Evolutionary conservation across 768 basidiomycete species (phyloP).

Genomic region (Omphalotus guepiniiformis): DNA sequence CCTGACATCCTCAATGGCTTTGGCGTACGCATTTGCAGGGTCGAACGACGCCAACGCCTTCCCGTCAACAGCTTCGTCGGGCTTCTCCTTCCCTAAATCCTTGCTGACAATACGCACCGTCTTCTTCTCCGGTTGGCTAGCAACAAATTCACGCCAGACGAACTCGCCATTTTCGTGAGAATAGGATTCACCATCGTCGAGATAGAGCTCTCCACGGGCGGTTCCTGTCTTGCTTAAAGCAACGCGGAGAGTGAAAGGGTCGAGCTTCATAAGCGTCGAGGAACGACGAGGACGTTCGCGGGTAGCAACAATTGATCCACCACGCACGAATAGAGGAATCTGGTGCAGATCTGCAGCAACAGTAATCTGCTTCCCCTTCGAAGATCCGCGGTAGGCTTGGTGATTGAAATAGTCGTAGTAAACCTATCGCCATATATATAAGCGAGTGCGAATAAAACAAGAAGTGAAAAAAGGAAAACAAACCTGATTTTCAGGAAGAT

Average conservation of each 20-base stretch:
- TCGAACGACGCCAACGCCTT: slow-evolving; percentile 47
- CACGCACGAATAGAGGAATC: slow-evolving; percentile 83
- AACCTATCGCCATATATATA: slow-evolving; percentile 41
- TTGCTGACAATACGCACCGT: slow-evolving; percentile 46
- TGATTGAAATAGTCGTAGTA: slow-evolving; percentile 93
- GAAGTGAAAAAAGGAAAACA: slow-evolving; percentile 8
- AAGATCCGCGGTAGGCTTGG: slow-evolving; percentile 59
- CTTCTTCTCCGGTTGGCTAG: slow-evolving; percentile 43
- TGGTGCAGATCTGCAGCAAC: slow-evolving; percentile 78
- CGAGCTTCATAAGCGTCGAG: slow-evolving; percentile 81
- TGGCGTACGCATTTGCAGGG: slow-evolving; percentile 63
- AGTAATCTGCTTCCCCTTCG: slow-evolving; percentile 63
- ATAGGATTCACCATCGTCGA: slow-evolving; percentile 91
- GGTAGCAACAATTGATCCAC: slow-evolving; percentile 85
- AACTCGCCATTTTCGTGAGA: slow-evolving; percentile 71
- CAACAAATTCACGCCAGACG: slow-evolving; percentile 76
- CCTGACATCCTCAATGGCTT: slow-evolving; percentile 59
- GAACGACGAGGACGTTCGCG: slow-evolving; percentile 85
- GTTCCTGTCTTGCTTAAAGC: slow-evolving; percentile 57
- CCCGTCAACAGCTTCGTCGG: slow-evolving; percentile 46
- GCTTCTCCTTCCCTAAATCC: slow-evolving; percentile 47
- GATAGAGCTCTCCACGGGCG: slow-evolving; percentile 85
- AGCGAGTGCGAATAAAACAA: background rate
- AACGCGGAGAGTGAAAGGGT: slow-evolving; percentile 90
- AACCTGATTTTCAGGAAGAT: slow-evolving; percentile 85